phyloP scores from a whole-genome alignment of 2,329 filamentous ascomycete species.

The Colletotrichum chrysophilum region DNA sequence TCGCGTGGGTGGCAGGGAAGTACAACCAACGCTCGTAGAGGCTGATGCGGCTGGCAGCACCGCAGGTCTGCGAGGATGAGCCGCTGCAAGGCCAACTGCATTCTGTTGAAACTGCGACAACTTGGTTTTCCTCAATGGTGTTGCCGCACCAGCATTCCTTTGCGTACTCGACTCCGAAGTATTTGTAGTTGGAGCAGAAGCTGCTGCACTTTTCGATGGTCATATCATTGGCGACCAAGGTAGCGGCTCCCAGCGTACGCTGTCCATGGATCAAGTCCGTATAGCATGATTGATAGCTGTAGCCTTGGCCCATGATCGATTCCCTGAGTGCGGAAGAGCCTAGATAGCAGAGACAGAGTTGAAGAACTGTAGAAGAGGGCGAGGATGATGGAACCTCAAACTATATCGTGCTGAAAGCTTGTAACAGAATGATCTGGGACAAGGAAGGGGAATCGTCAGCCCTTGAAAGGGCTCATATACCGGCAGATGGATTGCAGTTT shows the following conservation, averaged over 20 bases:
- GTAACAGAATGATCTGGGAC: not conserved
- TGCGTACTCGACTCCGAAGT: conserved; percentile 22
- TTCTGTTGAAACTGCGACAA: not conserved
- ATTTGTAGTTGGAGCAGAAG: conserved; percentile 44
- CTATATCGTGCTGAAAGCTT: accelerated
- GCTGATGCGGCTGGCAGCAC: not conserved
- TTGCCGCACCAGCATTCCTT: conserved; percentile 25
- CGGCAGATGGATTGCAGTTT: not conserved
- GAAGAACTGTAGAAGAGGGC: not conserved
- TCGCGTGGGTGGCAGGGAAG: not conserved
- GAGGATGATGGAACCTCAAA: not conserved
- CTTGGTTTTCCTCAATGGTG: not conserved
- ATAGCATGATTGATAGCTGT: not conserved
- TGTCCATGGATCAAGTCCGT: not conserved
- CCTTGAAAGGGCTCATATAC: not conserved
- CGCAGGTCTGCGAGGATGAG: not conserved
- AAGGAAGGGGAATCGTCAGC: not conserved
- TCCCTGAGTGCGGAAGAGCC: not conserved
- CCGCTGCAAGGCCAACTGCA: not conserved
- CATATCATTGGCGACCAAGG: conserved; percentile 48
- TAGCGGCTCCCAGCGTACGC: conserved; percentile 43
- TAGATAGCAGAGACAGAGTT: not conserved
- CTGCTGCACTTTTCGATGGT: conserved; percentile 51
- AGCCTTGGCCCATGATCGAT: not conserved
- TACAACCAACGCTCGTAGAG: not conserved